phyloP scores from a whole-genome alignment of 108 stramenopile species.

The Cyclotella baltica region DNA sequence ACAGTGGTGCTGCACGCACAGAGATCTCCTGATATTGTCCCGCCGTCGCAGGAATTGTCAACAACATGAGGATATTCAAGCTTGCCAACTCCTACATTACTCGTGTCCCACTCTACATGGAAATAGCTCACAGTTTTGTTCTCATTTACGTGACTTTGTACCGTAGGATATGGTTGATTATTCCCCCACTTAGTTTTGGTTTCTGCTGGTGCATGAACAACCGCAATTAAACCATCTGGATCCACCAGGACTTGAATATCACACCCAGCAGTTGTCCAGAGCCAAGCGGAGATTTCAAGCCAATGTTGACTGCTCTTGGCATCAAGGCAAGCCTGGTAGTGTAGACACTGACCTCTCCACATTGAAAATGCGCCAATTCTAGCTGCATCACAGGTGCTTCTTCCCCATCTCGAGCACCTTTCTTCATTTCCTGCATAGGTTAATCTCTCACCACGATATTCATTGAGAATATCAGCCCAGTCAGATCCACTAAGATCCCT shows the following conservation, averaged over 20 bases:
- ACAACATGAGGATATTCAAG: constrained; percentile 24
- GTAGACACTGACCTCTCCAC: constrained; percentile 21
- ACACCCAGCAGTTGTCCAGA: constrained; percentile 64
- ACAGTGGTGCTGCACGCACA: constrained; percentile 51
- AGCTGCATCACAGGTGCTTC: constrained; percentile 8
- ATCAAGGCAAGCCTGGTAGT: constrained; percentile 28
- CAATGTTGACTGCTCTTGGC: not conserved
- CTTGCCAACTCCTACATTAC: constrained; percentile 25
- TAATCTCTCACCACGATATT: constrained; percentile 36
- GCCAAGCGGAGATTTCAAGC: not conserved
- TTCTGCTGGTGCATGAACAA: constrained; percentile 52
- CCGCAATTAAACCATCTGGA: constrained; percentile 54
- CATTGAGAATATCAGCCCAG: constrained; percentile 27
- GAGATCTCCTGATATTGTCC: constrained; percentile 21
- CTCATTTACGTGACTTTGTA: constrained; percentile 27
- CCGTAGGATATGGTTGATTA: not conserved
- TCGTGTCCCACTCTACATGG: constrained; percentile 32
- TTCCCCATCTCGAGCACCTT: constrained; percentile 31
- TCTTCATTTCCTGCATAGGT: constrained; percentile 24
- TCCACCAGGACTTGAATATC: constrained; percentile 55
- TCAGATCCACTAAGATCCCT: not conserved
- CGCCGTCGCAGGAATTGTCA: constrained; percentile 42
- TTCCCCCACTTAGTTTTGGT: not conserved
- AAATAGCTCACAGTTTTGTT: constrained; percentile 37
- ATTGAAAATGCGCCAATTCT: constrained; percentile 18